phyloP scores from a whole-genome alignment of 2,329 filamentous ascomycete genomes.

The Colletotrichum endophyticum region DNA sequence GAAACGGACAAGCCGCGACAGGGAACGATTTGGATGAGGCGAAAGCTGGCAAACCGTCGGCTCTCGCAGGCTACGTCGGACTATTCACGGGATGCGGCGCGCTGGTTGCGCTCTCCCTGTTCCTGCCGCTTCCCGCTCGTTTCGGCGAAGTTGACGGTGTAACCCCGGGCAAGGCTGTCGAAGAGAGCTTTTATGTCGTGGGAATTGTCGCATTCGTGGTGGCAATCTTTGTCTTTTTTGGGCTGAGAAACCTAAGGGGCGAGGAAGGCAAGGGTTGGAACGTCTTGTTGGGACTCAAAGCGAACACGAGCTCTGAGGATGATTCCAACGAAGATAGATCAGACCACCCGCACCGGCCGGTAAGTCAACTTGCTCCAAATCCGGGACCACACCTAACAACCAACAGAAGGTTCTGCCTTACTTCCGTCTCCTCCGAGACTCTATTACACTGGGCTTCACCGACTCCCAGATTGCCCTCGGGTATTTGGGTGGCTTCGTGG shows the following conservation, averaged over 20 bases:
- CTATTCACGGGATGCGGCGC: constrained; percentile 93
- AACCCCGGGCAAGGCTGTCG: constrained; percentile 75
- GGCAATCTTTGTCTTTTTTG: constrained; percentile 77
- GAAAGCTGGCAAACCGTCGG: constrained; percentile 52
- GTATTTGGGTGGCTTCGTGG: constrained; percentile 94
- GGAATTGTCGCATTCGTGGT: constrained; percentile 74
- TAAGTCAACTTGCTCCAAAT: constrained; percentile 23
- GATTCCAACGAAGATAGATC: constrained; percentile 18
- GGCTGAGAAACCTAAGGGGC: constrained; percentile 70
- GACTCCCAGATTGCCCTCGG: constrained; percentile 83
- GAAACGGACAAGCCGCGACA: constrained; percentile 25
- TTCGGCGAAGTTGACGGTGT: constrained; percentile 76
- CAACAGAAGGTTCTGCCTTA: constrained; percentile 54
- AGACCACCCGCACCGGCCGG: constrained; percentile 27
- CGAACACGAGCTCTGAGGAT: background rate
- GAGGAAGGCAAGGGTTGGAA: constrained; percentile 80
- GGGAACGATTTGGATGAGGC: constrained; percentile 23
- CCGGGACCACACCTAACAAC: background rate
- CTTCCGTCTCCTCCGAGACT: constrained; percentile 63
- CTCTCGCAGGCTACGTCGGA: constrained; percentile 87
- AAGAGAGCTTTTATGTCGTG: constrained; percentile 88
- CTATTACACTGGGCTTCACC: constrained; percentile 73
- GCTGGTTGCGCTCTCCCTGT: constrained; percentile 79
- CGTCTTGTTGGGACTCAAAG: constrained; percentile 52
- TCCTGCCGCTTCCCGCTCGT: constrained; percentile 84